Conservation (phyloP, 2,329 filamentous ascomycete species). For the Diatrype stigma region DNA sequence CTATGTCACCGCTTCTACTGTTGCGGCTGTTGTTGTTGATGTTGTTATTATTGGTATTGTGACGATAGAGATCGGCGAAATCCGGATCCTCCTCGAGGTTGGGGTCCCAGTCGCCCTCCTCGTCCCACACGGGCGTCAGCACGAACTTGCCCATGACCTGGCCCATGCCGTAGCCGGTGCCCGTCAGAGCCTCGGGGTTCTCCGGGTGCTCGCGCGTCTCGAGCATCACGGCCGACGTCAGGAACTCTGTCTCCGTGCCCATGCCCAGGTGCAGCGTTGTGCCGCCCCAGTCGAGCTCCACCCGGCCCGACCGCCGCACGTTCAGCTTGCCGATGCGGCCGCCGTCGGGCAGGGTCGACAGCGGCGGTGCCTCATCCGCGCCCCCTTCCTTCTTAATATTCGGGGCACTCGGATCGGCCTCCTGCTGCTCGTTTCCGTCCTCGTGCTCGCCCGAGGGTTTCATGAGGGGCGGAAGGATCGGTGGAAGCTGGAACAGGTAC, state of each 20-base stretch:
- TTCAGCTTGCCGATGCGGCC: conserved; percentile 58
- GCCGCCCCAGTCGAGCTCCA: conserved; percentile 61
- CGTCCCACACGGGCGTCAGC: conserved; percentile 53
- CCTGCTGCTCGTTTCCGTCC: conserved; percentile 16
- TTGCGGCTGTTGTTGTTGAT: not conserved
- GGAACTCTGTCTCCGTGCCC: conserved; percentile 46
- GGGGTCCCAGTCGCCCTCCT: conserved; percentile 53
- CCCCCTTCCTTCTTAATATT: conserved; percentile 26
- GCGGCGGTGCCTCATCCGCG: too few species aligned
- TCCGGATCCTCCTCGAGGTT: conserved; percentile 24
- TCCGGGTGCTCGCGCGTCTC: conserved; percentile 49
- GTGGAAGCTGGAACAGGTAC: conserved; percentile 63
- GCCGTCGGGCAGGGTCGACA: conserved; percentile 43
- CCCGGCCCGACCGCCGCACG: conserved; percentile 57
- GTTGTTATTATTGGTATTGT: not conserved
- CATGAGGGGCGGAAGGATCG: conserved; percentile 54
- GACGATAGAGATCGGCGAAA: not conserved
- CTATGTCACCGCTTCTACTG: too few species aligned
- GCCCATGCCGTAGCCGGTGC: conserved; percentile 57
- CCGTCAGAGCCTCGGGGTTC: conserved; percentile 39
- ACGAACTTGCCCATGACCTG: conserved; percentile 60
- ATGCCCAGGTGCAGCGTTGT: conserved; percentile 50
- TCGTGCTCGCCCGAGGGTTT: conserved; percentile 20
- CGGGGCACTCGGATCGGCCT: conserved; percentile 20
- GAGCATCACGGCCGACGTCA: conserved; percentile 56